Base-by-base conservation (phyloP, 2,329 filamentous ascomycete genomes). In the Teratosphaeria epicoccoides region DNA sequence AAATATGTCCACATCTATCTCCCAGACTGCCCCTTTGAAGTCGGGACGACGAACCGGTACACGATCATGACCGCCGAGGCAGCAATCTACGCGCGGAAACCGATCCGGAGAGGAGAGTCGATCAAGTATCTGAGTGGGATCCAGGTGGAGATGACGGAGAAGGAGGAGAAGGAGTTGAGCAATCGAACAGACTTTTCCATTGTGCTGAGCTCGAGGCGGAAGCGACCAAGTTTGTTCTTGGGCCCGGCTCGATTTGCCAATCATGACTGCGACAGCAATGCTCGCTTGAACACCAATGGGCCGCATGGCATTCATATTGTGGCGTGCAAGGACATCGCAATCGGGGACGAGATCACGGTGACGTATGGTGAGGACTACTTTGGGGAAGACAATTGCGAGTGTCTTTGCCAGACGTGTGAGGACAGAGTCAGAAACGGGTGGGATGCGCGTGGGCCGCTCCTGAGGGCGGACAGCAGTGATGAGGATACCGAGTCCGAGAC, bases 321-420 rank as follows among this genome's bases (percentile, higher is more conserved):
- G 47, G 88, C 93, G 2, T 81, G 83, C 28, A 82, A 83, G 58
- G 79, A 90, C 53, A 97, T 98, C 55, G 80, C 85, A 10, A 75
- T 85, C 1, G 93, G 90, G 3, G 90, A 98, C 55, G 93, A 98
- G 68, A 95, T 98, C 54, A 98, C 93, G 0, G 93, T 98, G 0
- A 91, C 85, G 0, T 98, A 98, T 63, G 89, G 91, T 23, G 89
- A 95, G 17, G 89, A 88, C 65, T 98, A 98, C 68, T 98, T 98
- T 71, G 93, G 93, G 2, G 84, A 88, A 44, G 82, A 90, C 66
- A 98, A 98, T 60, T 90, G 89, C 68, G 93, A 98, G 66, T 98
- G 93, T 66, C 74, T 98, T 1, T 98, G 93, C 68, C 78, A 79
- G 60, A 93, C 87, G 0, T 98, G 93, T 67, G 93, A 98, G 70